Evolutionary conservation across 108 stramenopile species (phyloP).

Genomic region (Nitzschia sp.): DNA sequence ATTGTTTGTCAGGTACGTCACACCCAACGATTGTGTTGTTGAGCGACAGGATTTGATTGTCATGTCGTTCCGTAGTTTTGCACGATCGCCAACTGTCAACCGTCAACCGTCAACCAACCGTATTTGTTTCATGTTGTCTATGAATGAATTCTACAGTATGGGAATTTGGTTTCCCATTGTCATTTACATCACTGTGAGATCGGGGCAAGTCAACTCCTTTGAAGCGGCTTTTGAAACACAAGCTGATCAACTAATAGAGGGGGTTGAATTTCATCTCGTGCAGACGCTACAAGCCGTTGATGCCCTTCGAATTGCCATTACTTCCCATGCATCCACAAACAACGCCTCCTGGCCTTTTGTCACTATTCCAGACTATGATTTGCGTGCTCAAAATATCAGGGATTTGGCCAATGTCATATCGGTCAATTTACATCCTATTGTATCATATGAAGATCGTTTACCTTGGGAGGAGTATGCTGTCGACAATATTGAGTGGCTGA

Average conservation of each 20-base stretch:
- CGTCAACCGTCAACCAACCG: too few relatives aligned
- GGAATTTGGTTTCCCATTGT: slow-evolving; percentile 13
- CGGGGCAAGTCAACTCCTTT: slow-evolving; percentile 8
- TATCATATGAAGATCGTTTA: slow-evolving; percentile 4
- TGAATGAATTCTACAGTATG: too few relatives aligned
- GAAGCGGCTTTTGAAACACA: background rate
- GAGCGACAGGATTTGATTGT: too few relatives aligned
- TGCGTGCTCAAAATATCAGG: slow-evolving; percentile 16
- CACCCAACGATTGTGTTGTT: too few relatives aligned
- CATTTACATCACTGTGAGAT: slow-evolving; percentile 11
- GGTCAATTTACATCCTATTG: slow-evolving; percentile 23
- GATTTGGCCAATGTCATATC: slow-evolving; percentile 11
- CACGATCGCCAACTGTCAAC: too few relatives aligned
- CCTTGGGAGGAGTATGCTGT: slow-evolving; percentile 33
- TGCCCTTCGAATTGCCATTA: slow-evolving; percentile 17
- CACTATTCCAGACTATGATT: slow-evolving; percentile 15
- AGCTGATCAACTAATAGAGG: slow-evolving; percentile 1
- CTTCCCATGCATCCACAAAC: slow-evolving; percentile 7
- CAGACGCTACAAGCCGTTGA: slow-evolving; percentile 10
- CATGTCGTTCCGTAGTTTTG: too few relatives aligned
- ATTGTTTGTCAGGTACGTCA: slow-evolving; percentile 3
- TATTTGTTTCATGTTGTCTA: too few relatives aligned
- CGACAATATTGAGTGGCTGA: slow-evolving; percentile 26
- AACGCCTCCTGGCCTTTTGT: slow-evolving; percentile 24
- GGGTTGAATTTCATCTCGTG: slow-evolving; percentile 1